Percentiles rank a stretch among this genome's conserved stretches.
Conservation (phyloP, 1,284 basidiomycete genomes). For the Athelia sp. region DNA sequence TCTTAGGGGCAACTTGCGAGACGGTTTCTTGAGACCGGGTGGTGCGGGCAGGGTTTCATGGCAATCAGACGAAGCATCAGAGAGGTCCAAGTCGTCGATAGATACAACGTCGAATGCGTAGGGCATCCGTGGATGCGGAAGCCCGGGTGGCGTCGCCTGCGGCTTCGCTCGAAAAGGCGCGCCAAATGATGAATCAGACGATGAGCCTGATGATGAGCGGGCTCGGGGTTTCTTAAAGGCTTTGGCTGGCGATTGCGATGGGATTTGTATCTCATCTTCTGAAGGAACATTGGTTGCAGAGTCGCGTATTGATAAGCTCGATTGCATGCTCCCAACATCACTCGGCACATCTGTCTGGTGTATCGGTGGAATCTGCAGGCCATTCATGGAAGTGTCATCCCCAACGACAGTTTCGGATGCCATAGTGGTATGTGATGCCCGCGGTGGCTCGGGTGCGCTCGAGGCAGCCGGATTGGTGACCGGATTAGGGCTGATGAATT, state of each 20-base stretch:
- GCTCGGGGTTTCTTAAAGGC: slow-evolving; percentile 6
- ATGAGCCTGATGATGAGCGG: slow-evolving; percentile 8
- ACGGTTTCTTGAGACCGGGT: slow-evolving; percentile 50
- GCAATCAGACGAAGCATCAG: slow-evolving; percentile 61
- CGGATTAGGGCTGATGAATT: slow-evolving; percentile 42
- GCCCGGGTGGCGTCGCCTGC: slow-evolving; percentile 25
- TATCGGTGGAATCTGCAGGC: slow-evolving; percentile 20
- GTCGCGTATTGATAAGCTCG: slow-evolving; percentile 1
- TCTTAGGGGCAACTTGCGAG: slow-evolving; percentile 59
- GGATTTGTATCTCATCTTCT: slow-evolving; percentile 9
- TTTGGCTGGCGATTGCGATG: slow-evolving; percentile 11
- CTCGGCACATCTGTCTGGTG: background rate
- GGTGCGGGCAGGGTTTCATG: slow-evolving; percentile 32
- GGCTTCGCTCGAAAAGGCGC: background rate
- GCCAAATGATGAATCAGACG: slow-evolving; percentile 15
- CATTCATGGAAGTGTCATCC: background rate
- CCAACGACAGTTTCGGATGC: background rate
- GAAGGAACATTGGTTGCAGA: slow-evolving; percentile 3
- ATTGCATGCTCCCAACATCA: slow-evolving; percentile 4
- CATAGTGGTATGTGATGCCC: background rate
- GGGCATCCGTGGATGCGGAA: slow-evolving; percentile 32
- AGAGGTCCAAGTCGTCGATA: slow-evolving; percentile 70
- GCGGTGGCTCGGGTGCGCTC: background rate
- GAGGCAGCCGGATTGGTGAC: background rate
- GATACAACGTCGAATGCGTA: slow-evolving; percentile 68